Conservation (phyloP, 2,329 filamentous ascomycete species). For the Alternaria alternata region DNA sequence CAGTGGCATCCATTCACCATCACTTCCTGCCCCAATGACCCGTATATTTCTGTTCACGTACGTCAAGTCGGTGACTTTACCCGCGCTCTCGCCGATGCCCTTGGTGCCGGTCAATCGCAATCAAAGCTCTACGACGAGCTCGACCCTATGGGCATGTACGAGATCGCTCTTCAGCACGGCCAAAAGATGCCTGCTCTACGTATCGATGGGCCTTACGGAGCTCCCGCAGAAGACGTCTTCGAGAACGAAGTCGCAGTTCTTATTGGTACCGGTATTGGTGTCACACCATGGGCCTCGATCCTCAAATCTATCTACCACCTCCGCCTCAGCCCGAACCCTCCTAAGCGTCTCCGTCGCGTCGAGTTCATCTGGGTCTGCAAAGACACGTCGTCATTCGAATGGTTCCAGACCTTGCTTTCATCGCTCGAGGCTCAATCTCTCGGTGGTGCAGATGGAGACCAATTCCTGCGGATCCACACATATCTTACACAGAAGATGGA, state of each 20-base stretch:
- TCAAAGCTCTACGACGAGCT: conserved; percentile 88
- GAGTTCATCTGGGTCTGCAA: conserved; percentile 99
- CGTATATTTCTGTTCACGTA: conserved; percentile 92
- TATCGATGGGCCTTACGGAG: conserved; percentile 95
- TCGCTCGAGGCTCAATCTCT: conserved; percentile 88
- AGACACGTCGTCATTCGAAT: conserved; percentile 94
- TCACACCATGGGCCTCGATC: conserved; percentile 86
- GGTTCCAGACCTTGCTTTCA: conserved; percentile 94
- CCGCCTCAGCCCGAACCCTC: conserved; percentile 87
- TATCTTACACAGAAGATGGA: conserved; percentile 96
- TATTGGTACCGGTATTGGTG: conserved; percentile 86
- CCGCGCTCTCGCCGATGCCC: conserved; percentile 86
- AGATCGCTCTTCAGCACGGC: conserved; percentile 91
- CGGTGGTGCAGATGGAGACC: conserved; percentile 68
- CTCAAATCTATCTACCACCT: conserved; percentile 99
- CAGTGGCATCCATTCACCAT: conserved; percentile 99
- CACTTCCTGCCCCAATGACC: conserved; percentile 95
- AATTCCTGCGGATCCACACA: conserved; percentile 97
- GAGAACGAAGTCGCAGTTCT: conserved; percentile 88
- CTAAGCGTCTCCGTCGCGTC: conserved; percentile 86
- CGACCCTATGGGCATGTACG: conserved; percentile 96
- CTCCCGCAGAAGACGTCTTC: conserved; percentile 96
- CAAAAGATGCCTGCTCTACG: conserved; percentile 89
- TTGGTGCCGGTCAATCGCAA: conserved; percentile 90
- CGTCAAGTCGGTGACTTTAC: conserved; percentile 98